Evolutionary conservation across 768 basidiomycete species (phyloP), one percentile per base, ranked within the genome.

Genomic region (Leucocoprinus leucothites): DNA sequence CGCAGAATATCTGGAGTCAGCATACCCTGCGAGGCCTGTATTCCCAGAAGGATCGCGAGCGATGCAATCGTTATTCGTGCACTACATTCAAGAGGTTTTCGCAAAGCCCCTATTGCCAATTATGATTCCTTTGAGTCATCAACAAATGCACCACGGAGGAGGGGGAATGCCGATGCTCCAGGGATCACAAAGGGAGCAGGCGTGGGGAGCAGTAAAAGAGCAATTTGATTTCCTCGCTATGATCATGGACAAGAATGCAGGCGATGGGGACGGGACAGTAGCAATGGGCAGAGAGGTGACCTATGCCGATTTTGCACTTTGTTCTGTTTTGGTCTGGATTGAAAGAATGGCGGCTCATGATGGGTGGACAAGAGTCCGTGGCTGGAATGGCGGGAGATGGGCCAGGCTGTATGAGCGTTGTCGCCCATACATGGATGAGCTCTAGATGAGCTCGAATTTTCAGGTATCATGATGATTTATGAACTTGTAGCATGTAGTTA

Each of bases 321-420:
- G 86, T 60, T 81, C 88, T 0, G 78, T 87, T 16, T 68, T 90
- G 40, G 78, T 89, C 44, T 91, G 86, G 87, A 84, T 89, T 40
- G 82, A 89, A 64, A 74, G 80, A 46, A 81, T 89, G 64, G 80
- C 86, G 3, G 78, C 85, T n/a, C 82, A 85, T 53, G 86, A 89
- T 58, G 86, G 84, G 13, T 91, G 88, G 88, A 71, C 76, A 21
- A 71, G 82, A 51, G 76, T 90, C n/a, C 69, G 81, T 48, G 76
- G 79, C 24, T 90, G 87, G 87, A 84, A 87, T 61, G 76, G 73
- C 3, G 86, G 88, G 3, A 66, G 87, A 41, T 91, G 88, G 88
- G 69, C 73, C 47, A 71, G 78, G 44, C 69, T 91, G 48, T 82
- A 76, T 69, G 82, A 85, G 49, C 70, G 82, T 28, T 89, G 87